Percentiles rank a stretch among this genome's conserved stretches.
Conservation (phyloP, 1,284 basidiomycete genomes). For the Tylopilus sp. region DNA sequence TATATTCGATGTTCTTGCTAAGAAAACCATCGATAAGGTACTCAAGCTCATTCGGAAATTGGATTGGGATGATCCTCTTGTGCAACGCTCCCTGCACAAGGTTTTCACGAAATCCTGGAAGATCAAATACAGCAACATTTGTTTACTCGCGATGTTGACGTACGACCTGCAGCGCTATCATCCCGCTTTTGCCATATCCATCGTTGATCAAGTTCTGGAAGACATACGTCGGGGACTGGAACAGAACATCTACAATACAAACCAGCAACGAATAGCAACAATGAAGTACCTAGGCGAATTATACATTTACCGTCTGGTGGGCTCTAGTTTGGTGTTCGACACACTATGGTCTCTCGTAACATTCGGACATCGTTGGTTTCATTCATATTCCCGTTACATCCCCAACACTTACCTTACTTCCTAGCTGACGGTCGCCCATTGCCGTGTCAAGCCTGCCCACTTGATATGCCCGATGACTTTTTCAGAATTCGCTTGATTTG, state of each 20-base stretch:
- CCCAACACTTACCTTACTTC: constrained; percentile 9
- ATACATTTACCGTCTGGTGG: constrained; percentile 94
- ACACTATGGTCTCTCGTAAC: constrained; percentile 94
- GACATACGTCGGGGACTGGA: constrained; percentile 89
- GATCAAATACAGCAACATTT: constrained; percentile 87
- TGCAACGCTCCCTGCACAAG: constrained; percentile 58
- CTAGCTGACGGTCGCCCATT: constrained; percentile 84
- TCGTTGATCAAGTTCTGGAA: constrained; percentile 94
- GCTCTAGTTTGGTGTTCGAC: constrained; percentile 88
- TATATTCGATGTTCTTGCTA: constrained; percentile 85
- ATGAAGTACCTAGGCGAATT: constrained; percentile 95
- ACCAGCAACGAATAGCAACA: constrained; percentile 88
- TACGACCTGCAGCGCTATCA: constrained; percentile 94
- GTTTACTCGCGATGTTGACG: constrained; percentile 89
- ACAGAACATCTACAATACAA: constrained; percentile 92
- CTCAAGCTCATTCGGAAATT: constrained; percentile 89
- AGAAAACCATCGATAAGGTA: constrained; percentile 91
- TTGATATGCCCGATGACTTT: constrained; percentile 95
- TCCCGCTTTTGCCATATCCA: constrained; percentile 80
- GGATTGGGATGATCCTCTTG: constrained; percentile 83
- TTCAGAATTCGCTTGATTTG: constrained; percentile 93
- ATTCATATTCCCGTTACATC: neutral
- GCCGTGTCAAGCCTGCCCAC: constrained; percentile 70
- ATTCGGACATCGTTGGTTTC: constrained; percentile 86
- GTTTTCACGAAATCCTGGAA: constrained; percentile 97